Percentiles rank a stretch among this genome's conserved stretches.
These are phyloP conservation scores for Helminthosporium solani DNA, from an alignment of 2,329 filamentous ascomycete genomes.

Conservation along the genomic window DNA sequence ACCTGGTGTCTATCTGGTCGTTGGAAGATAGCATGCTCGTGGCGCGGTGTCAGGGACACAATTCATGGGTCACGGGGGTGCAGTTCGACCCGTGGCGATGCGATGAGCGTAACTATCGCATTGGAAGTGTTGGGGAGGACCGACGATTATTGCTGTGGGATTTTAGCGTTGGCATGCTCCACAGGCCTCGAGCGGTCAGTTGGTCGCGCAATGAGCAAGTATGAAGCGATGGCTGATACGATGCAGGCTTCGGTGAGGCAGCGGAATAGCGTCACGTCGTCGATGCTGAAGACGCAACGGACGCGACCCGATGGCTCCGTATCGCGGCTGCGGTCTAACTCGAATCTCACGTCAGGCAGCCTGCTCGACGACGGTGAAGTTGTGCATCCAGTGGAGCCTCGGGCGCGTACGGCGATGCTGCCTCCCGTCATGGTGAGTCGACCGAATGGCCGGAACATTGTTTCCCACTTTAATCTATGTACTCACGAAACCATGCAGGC, in stretches of 20 bases:
- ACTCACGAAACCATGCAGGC: slow-evolving; percentile 53
- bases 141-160: slow-evolving; percentile 91
- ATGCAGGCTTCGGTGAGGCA: slow-evolving; percentile 57
- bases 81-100: slow-evolving; percentile 97
- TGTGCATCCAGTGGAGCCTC: slow-evolving; percentile 80
- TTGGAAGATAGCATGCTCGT: slow-evolving; percentile 80
- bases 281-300: slow-evolving; percentile 47
- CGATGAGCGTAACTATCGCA: slow-evolving; percentile 91
- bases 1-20: slow-evolving; percentile 94
- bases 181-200: slow-evolving; percentile 82
- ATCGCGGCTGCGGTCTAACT: slow-evolving; percentile 69
- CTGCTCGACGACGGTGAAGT: slow-evolving; percentile 62
- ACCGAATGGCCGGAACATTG: background rate
- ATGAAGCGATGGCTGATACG: slow-evolving; percentile 9
- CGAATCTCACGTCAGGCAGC: slow-evolving; percentile 57
- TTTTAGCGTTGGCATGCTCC: slow-evolving; percentile 95
- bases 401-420: slow-evolving; percentile 77
- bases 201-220: slow-evolving; percentile 42
- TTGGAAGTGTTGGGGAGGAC: slow-evolving; percentile 94
- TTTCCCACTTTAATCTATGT: slow-evolving; percentile 1
- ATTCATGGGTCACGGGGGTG: slow-evolving; percentile 91
- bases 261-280: slow-evolving; percentile 53
- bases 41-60: slow-evolving; percentile 89
- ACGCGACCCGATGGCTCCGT: slow-evolving; percentile 63
- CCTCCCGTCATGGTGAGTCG: slow-evolving; percentile 80